Evolutionary conservation across 176 grass and related monocot species (phyloP).

Genomic region (Typha latifolia): DNA sequence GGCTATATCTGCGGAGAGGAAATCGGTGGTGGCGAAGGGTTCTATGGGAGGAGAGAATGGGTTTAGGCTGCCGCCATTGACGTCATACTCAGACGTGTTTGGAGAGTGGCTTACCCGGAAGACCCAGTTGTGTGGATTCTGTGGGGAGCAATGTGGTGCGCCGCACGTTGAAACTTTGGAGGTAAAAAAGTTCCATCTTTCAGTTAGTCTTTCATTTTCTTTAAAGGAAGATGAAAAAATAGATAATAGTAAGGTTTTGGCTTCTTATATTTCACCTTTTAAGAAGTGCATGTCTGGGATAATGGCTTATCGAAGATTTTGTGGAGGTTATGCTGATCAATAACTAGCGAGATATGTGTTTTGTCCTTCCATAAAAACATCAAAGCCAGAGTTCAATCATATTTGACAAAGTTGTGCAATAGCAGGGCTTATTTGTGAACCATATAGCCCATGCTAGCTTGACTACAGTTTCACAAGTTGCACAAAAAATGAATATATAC

Average conservation of each 20-base stretch:
- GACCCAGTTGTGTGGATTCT: constrained; percentile 37
- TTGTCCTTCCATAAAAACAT: too few species aligned
- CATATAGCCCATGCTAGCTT: too few species aligned
- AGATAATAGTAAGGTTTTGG: not conserved
- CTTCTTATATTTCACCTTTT: not conserved
- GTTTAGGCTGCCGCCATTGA: constrained; percentile 61
- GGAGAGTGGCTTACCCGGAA: constrained; percentile 53
- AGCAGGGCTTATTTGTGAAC: too few species aligned
- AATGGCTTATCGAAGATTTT: too few species aligned
- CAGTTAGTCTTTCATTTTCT: too few species aligned
- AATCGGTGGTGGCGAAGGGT: not conserved
- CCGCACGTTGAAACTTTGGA: constrained; percentile 27
- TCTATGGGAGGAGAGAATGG: constrained; percentile 22
- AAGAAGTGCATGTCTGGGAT: too few species aligned
- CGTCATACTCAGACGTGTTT: constrained; percentile 68
- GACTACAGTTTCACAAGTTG: too few species aligned
- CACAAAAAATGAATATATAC: too few species aligned
- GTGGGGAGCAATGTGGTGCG: constrained; percentile 26
- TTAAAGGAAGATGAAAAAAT: not conserved
- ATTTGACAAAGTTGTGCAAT: too few species aligned
- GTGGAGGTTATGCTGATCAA: too few species aligned
- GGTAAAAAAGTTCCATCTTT: constrained; percentile 24
- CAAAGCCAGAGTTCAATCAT: too few species aligned
- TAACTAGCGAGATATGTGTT: too few species aligned
- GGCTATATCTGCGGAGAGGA: constrained; percentile 36